A percentile compares a stretch with the other conserved stretches of the same genome.
Evolutionary conservation across 306 rosid genomes (phyloP).

Genomic region (Castanea crenata): DNA sequence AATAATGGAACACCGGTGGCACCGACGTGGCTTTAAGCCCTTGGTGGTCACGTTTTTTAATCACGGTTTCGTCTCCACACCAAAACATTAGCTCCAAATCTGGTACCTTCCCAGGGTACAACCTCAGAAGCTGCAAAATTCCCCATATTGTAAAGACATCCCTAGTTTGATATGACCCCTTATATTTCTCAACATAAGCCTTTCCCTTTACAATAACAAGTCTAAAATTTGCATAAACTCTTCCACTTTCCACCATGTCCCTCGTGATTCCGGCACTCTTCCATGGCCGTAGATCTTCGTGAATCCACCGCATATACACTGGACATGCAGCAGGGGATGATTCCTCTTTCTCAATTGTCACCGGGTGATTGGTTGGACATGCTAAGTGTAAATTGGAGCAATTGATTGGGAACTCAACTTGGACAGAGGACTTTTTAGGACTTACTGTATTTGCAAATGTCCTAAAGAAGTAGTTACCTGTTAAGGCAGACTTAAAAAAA

Average conservation of each 20-base stretch:
- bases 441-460: neutral
- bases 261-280: slow-evolving; percentile 41
- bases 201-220: slow-evolving; percentile 43
- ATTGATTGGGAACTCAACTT: neutral
- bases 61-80: slow-evolving; percentile 39
- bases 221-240: slow-evolving; percentile 30
- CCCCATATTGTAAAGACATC: slow-evolving; percentile 58
- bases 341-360: neutral
- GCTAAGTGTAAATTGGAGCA: slow-evolving; percentile 7
- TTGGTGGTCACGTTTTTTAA: neutral
- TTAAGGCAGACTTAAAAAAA: slow-evolving; percentile 24
- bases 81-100: slow-evolving; percentile 49
- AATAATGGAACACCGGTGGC: slow-evolving; percentile 52
- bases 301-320: slow-evolving; percentile 46
- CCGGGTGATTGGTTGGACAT: slow-evolving; percentile 17
- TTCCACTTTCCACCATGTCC: slow-evolving; percentile 34
- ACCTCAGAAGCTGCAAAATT: slow-evolving; percentile 43
- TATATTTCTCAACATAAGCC: slow-evolving; percentile 31
- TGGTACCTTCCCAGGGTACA: slow-evolving; percentile 45
- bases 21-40: slow-evolving; percentile 7
- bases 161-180: slow-evolving; percentile 34
- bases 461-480: slow-evolving; percentile 15
- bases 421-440: neutral
- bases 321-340: slow-evolving; percentile 34
- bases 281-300: slow-evolving; percentile 54